These are phyloP conservation scores for Delonix regia DNA, from an alignment of 306 rosid species.

Conservation along the genomic window DNA sequence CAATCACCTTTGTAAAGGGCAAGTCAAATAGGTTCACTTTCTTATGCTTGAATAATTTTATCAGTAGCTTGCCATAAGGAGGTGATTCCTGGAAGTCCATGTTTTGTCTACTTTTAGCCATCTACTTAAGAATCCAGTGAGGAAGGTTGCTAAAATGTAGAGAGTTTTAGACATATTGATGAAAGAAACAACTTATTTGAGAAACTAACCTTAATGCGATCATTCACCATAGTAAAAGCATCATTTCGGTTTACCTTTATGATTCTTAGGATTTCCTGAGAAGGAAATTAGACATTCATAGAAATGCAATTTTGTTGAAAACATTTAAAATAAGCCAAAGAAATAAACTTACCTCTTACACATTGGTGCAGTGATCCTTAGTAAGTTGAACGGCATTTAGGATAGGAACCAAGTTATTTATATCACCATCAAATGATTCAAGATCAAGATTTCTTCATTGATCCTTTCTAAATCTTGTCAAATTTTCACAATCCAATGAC, in stretches of 20 bases:
- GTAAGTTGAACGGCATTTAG: constrained; percentile 75
- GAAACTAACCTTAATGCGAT: constrained; percentile 95
- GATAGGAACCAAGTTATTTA: constrained; percentile 51
- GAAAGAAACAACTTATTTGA: constrained; percentile 73
- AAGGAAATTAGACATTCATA: constrained; percentile 8
- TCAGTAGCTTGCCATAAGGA: no score
- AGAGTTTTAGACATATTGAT: no score
- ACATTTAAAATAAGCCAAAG: constrained; percentile 21
- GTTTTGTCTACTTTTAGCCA: no score
- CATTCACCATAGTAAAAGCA: constrained; percentile 72
- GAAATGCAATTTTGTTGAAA: constrained; percentile 8
- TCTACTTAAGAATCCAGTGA: no score
- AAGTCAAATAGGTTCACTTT: no score
- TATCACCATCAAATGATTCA: constrained; percentile 69
- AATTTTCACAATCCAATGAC: constrained; percentile 87
- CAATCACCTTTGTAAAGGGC: no score
- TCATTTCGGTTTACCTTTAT: constrained; percentile 79
- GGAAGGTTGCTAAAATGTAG: no score
- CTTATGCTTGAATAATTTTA: no score
- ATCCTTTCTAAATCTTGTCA: constrained; percentile 86
- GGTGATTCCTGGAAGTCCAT: no score
- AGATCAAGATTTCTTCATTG: constrained; percentile 90
- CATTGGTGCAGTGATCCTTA: constrained; percentile 82
- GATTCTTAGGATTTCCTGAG: constrained; percentile 85
- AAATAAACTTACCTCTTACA: constrained; percentile 58